Percentiles rank a stretch among this genome's conserved stretches.
phyloP scores from a whole-genome alignment of 2,329 filamentous ascomycete species.

The Hymenoscyphus linearis region DNA sequence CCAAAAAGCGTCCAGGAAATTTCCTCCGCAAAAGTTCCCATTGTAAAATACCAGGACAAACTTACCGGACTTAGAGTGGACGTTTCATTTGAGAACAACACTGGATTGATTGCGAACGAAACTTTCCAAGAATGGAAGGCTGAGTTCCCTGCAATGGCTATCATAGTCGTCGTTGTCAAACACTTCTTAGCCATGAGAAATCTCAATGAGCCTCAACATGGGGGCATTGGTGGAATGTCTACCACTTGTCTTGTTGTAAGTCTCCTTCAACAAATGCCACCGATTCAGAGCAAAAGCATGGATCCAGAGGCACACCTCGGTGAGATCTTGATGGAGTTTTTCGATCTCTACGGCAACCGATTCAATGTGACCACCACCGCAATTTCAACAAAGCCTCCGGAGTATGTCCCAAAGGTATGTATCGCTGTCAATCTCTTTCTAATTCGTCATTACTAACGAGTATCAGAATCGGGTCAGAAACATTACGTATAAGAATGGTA shows the following conservation, averaged over 20 bases:
- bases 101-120: conserved; percentile 71
- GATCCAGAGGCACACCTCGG: conserved; percentile 65
- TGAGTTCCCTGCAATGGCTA: conserved; percentile 77
- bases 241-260: conserved; percentile 91
- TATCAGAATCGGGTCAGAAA: conserved; percentile 16
- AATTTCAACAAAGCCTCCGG: conserved; percentile 70
- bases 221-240: conserved; percentile 89
- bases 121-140: conserved; percentile 78
- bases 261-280: conserved; percentile 75
- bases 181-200: conserved; percentile 87
- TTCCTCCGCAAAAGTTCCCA: conserved; percentile 72
- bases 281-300: conserved; percentile 56
- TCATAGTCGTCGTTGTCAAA: conserved; percentile 83
- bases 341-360: conserved; percentile 80
- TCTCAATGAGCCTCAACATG: conserved; percentile 85
- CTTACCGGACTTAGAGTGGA: conserved; percentile 79
- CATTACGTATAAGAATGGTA: conserved; percentile 40
- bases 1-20: conserved; percentile 62
- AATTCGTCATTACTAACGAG: conserved; percentile 8
- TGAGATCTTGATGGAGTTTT: conserved; percentile 77
- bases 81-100: conserved; percentile 88
- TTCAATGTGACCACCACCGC: conserved; percentile 68
- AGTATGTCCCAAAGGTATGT: conserved; percentile 70
- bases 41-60: conserved; percentile 84
- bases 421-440: not conserved